Conservation (phyloP, 108 stramenopile genomes). For the Conticribra guillardii region DNA sequence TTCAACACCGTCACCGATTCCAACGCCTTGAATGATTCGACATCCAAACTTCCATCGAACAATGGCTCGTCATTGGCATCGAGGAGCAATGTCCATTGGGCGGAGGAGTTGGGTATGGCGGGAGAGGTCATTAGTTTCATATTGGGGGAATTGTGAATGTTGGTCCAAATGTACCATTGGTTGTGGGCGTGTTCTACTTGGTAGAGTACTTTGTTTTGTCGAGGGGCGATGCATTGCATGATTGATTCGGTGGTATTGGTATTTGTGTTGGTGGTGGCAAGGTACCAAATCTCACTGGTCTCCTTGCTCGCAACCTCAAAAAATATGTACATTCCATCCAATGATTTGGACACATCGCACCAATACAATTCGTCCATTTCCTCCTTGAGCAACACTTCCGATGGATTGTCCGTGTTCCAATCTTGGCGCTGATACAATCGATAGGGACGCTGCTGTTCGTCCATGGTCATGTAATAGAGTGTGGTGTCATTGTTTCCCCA, state of each 20-base stretch:
- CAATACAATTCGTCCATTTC: constrained; percentile 80
- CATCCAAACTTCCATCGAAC: constrained; percentile 60
- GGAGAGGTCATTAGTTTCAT: constrained; percentile 66
- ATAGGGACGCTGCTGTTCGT: constrained; percentile 79
- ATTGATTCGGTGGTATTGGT: no score
- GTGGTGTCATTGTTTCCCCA: constrained; percentile 65
- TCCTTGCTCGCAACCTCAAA: constrained; percentile 72
- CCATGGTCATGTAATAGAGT: constrained; percentile 87
- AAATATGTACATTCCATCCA: constrained; percentile 66
- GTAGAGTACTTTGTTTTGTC: constrained; percentile 69
- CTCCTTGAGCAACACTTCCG: constrained; percentile 80
- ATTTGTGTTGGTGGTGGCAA: no score
- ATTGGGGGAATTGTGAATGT: constrained; percentile 72
- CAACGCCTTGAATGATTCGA: constrained; percentile 36
- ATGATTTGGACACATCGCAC: constrained; percentile 53
- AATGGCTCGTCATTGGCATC: constrained; percentile 35
- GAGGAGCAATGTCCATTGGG: constrained; percentile 54
- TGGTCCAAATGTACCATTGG: constrained; percentile 68
- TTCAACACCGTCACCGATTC: constrained; percentile 55
- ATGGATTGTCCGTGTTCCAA: constrained; percentile 26
- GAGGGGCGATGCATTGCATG: constrained; percentile 69
- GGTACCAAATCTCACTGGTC: constrained; percentile 81
- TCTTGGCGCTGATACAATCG: constrained; percentile 58
- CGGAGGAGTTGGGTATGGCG: constrained; percentile 51
- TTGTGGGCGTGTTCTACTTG: constrained; percentile 65